Percentiles rank a stretch among this genome's conserved stretches.
Evolutionary conservation across 148 eudicot genomes (phyloP).

Genomic region (Hydrangea macrophylla): DNA sequence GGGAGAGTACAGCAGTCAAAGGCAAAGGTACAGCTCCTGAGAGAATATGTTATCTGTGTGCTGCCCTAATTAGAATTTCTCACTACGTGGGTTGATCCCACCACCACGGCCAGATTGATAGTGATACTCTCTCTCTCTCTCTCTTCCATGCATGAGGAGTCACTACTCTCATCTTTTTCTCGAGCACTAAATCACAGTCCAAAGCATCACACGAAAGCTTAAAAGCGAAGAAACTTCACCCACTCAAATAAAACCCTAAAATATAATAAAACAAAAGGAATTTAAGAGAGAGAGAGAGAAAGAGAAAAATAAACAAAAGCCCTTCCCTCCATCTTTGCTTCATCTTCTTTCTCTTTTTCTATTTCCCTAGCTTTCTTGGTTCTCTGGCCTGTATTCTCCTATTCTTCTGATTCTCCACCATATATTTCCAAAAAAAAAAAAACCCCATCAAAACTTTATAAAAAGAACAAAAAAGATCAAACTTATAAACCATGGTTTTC

Average conservation of each 20-base stretch:
- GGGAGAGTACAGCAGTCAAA: no score
- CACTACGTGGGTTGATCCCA: background rate
- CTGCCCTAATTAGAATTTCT: background rate
- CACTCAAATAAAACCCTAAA: slow-evolving; percentile 25
- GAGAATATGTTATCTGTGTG: background rate
- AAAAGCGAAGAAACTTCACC: slow-evolving; percentile 32
- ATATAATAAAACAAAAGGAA: slow-evolving; percentile 17
- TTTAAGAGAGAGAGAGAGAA: slow-evolving; percentile 1
- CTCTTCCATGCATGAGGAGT: slow-evolving; percentile 50
- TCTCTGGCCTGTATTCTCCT: slow-evolving; percentile 17
- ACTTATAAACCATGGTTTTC: slow-evolving; percentile 49
- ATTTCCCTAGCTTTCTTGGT: slow-evolving; percentile 19
- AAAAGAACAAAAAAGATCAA: slow-evolving; percentile 31
- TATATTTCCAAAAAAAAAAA: slow-evolving; percentile 34
- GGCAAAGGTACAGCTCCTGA: background rate
- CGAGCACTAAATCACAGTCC: slow-evolving; percentile 21
- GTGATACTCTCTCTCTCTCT: slow-evolving; percentile 21
- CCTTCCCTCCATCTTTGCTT: slow-evolving; percentile 15
- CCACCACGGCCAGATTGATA: slow-evolving; percentile 1
- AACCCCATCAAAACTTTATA: slow-evolving; percentile 42
- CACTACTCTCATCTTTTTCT: slow-evolving; percentile 14
- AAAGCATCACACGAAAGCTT: slow-evolving; percentile 23
- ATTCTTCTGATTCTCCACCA: slow-evolving; percentile 56
- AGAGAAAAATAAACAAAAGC: slow-evolving; percentile 22
- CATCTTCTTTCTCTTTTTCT: slow-evolving; percentile 13